Evolutionary conservation across 164 flowering plant species (phyloP), one percentile per base, ranked within the genome.

Genomic region (grape (Vitis vinifera)): DNA sequence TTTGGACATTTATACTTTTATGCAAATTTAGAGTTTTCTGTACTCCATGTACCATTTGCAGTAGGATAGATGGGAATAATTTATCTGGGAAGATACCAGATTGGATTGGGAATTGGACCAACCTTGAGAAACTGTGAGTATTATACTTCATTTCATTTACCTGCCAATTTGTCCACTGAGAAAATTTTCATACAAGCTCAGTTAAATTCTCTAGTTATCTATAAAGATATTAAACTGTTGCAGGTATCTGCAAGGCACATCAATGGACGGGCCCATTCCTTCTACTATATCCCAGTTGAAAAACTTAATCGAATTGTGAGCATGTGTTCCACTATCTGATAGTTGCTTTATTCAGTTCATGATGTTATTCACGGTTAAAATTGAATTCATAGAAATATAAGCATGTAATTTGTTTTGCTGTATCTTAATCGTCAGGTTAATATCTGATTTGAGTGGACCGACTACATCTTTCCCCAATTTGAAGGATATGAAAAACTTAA

Each of bases 211-310:
- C 50, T 72, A 53, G 10, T 50, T 16, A 31, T 2, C 7, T 4
- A 31, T 31, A 6, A 6, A 31, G 6, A 31, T 31, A 31, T 31
- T 31, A 31, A 31, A 31, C 44, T 31, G 48, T 73, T 74, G 53
- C 86, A 94, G 98, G 59, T 86, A 92, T 75, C 47, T 89, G 87
- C 95, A 91, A 67, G 99, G 98, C 47, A 89, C 98, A 63, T 76
- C 81, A 7, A 76, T 95, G 92, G 85, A 77, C 65, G 94, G 95
- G 7, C 99, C 98, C 1, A 78, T 95, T 76, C 99, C 98, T 73
- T 71, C 81, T n/a, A 76, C 70, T 44, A 77, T 95, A 60, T 81
- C 88, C 10, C 23, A 9, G 49, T 73, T 95, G 79, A 80, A 14
- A 71, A 86, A 83, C 62, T 73, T 95, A 55, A 67, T 30, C 0